Percentiles rank a stretch among this genome's conserved stretches.
Conservation (phyloP, 1,284 basidiomycete genomes). For the Macrocystidia cucumis region DNA sequence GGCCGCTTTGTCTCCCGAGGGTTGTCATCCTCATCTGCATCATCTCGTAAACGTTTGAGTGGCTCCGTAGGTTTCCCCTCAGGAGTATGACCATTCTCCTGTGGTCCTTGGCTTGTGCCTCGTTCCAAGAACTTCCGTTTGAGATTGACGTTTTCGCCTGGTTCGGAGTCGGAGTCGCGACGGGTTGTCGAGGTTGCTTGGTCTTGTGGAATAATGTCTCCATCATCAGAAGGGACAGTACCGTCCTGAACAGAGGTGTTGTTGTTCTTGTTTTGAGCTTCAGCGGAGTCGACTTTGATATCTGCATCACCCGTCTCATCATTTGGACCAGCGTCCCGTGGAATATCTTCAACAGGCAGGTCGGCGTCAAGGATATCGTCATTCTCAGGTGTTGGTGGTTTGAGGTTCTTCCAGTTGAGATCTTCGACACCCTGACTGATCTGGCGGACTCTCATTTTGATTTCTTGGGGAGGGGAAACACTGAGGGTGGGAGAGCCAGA, state of each 20-base stretch:
- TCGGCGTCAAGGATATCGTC: slow-evolving; percentile 12
- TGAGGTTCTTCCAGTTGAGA: slow-evolving; percentile 55
- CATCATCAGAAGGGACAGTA: background rate
- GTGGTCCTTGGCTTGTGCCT: slow-evolving; percentile 50
- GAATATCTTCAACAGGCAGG: background rate
- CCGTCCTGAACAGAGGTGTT: slow-evolving; percentile 1
- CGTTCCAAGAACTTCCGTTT: slow-evolving; percentile 59
- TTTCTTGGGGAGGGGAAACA: slow-evolving; percentile 63
- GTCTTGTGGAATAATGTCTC: background rate
- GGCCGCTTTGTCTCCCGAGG: slow-evolving; percentile 56
- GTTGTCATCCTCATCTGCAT: slow-evolving; percentile 47
- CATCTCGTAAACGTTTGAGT: slow-evolving; percentile 45
- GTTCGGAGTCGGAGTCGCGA: slow-evolving; percentile 26
- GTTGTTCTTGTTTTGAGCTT: slow-evolving; percentile 7
- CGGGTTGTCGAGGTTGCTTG: no score
- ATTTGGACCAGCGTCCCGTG: slow-evolving; percentile 3
- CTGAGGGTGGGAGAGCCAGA: slow-evolving; percentile 35
- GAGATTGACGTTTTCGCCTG: slow-evolving; percentile 48
- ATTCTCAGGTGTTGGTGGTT: slow-evolving; percentile 20
- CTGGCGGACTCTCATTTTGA: slow-evolving; percentile 66
- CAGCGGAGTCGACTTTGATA: slow-evolving; percentile 6
- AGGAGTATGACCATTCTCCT: slow-evolving; percentile 18
- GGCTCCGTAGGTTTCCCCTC: slow-evolving; percentile 22
- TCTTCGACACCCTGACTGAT: slow-evolving; percentile 74
- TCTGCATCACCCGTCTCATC: slow-evolving; percentile 6